Evolutionary conservation across 2,329 filamentous ascomycete genomes (phyloP).

Genomic region (Colletotrichum gigasporum): DNA sequence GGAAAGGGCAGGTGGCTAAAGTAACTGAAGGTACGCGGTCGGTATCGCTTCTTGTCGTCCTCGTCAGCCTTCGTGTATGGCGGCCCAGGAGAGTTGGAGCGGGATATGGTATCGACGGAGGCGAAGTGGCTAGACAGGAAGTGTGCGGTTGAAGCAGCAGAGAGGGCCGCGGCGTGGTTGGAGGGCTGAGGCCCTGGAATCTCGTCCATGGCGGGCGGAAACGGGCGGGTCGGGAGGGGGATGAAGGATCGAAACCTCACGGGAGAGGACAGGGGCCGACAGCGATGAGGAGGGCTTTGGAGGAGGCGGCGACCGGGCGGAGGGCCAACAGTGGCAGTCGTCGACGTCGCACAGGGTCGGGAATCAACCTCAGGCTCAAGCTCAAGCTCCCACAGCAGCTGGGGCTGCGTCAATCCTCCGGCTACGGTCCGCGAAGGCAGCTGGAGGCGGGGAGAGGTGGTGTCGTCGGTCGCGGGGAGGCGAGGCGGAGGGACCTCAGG

Average conservation of each 20-base stretch:
- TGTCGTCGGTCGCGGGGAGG: constrained; percentile 21
- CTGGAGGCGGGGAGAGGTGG: background rate
- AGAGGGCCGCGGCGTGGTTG: constrained; percentile 39
- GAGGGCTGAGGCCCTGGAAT: constrained; percentile 43
- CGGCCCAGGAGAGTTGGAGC: constrained; percentile 84
- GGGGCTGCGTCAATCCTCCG: background rate
- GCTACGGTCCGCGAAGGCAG: background rate
- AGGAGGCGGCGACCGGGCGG: constrained; percentile 14
- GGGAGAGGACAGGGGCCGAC: background rate
- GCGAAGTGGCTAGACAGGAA: constrained; percentile 50
- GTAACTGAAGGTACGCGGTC: constrained; percentile 93
- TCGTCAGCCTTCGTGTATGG: constrained; percentile 61
- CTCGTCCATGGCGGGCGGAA: constrained; percentile 43
- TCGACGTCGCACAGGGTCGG: constrained; percentile 7
- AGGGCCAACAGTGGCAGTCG: constrained; percentile 1
- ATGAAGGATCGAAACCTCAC: background rate
- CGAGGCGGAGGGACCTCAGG: background rate
- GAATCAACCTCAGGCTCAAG: constrained; percentile 6
- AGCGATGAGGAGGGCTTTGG: background rate
- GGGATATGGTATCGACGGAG: constrained; percentile 76
- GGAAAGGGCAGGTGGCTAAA: constrained; percentile 89
- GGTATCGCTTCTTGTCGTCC: constrained; percentile 72
- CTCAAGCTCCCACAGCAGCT: constrained; percentile 24
- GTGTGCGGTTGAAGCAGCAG: constrained; percentile 47
- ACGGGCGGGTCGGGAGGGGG: background rate